Conservation (phyloP, 176 grass and related monocot genomes). For the Echinochloa phyllopogon region DNA sequence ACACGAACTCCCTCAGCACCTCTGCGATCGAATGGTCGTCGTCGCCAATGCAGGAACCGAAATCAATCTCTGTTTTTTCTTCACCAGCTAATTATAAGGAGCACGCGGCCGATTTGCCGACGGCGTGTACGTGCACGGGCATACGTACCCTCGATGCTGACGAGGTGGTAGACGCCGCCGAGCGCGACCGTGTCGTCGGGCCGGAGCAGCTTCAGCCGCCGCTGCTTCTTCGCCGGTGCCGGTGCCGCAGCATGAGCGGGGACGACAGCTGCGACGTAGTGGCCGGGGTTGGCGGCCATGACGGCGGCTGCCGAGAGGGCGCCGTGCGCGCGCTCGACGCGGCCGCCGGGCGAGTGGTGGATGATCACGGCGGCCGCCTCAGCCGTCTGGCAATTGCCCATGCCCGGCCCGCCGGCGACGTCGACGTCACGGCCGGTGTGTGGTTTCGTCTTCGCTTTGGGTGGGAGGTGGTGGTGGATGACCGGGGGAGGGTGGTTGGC, state of each 20-base stretch:
- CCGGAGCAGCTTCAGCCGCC: slow-evolving; percentile 51
- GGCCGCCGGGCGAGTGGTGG: slow-evolving; percentile 52
- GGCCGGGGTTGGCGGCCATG: slow-evolving; percentile 42
- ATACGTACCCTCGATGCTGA: slow-evolving; percentile 86
- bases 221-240: neutral
- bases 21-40: slow-evolving; percentile 19
- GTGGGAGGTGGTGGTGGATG: neutral
- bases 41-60: no score
- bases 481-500: neutral
- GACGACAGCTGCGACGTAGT: slow-evolving; percentile 32
- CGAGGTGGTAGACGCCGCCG: slow-evolving; percentile 86
- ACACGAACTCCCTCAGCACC: slow-evolving; percentile 51
- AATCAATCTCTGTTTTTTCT: no score
- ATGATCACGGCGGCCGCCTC: slow-evolving; percentile 66
- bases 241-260: neutral
- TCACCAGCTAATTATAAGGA: no score
- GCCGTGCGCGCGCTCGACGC: slow-evolving; percentile 14
- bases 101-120: no score
- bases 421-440: no score
- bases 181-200: slow-evolving; percentile 84
- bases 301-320: neutral
- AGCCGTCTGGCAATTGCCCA: slow-evolving; percentile 79
- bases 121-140: neutral
- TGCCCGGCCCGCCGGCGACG: neutral
- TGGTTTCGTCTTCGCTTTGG: neutral